These are phyloP conservation scores for Aspergillus sparsus DNA, from an alignment of 495 filamentous ascomycete species.

Conservation along the genomic window DNA sequence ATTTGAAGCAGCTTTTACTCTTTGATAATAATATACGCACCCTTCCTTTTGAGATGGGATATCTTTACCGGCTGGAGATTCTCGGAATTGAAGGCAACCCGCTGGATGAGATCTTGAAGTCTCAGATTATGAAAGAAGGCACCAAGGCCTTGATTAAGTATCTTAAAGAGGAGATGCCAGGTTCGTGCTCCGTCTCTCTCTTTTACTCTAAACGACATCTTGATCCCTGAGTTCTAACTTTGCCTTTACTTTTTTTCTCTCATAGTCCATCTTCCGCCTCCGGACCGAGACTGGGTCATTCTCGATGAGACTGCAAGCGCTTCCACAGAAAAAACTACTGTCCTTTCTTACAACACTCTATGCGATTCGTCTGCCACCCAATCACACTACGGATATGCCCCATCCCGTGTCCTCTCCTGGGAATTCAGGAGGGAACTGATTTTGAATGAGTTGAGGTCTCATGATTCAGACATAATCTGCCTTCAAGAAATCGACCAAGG, in stretches of 20 bases:
- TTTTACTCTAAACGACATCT: background rate
- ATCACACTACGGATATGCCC: constrained; percentile 83
- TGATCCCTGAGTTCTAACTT: background rate
- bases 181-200: constrained; percentile 52
- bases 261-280: constrained; percentile 62
- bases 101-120: constrained; percentile 67
- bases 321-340: constrained; percentile 64
- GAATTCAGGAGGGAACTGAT: constrained; percentile 80
- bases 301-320: constrained; percentile 58
- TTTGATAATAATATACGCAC: constrained; percentile 86
- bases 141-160: constrained; percentile 80
- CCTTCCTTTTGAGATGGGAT: constrained; percentile 84
- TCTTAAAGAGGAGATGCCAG: constrained; percentile 77
- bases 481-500: constrained; percentile 91
- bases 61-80: constrained; percentile 80
- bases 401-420: constrained; percentile 77
- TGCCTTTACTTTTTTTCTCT: constrained; percentile 17
- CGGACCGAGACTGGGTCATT: constrained; percentile 69
- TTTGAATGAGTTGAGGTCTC: constrained; percentile 73
- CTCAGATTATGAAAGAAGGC: constrained; percentile 78
- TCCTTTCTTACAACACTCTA: constrained; percentile 90
- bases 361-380: constrained; percentile 88
- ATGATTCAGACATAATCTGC: constrained; percentile 84
- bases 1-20: constrained; percentile 72
- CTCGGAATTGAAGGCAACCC: constrained; percentile 93